Conservation (phyloP, 2,329 filamentous ascomycete genomes). For the Colletotrichum sp. region DNA sequence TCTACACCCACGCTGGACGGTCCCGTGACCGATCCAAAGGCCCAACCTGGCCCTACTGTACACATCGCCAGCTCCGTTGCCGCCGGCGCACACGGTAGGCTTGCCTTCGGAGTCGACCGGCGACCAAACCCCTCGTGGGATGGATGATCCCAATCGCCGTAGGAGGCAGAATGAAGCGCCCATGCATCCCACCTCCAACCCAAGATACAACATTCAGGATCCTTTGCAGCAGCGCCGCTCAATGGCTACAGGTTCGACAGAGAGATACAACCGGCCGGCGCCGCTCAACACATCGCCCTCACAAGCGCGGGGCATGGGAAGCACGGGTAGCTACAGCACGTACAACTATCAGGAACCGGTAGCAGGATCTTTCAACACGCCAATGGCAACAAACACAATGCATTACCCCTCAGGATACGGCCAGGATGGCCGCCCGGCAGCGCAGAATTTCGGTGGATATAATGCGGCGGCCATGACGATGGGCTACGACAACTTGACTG, state of each 20-base stretch:
- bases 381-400: slow-evolving; percentile 61
- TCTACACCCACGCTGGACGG: slow-evolving; percentile 16
- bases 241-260: slow-evolving; percentile 36
- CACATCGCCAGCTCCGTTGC: slow-evolving; percentile 67
- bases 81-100: slow-evolving; percentile 69
- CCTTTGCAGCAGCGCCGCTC: slow-evolving; percentile 49
- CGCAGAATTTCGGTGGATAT: slow-evolving; percentile 62
- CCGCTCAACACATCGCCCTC: slow-evolving; percentile 55
- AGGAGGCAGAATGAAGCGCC: slow-evolving; percentile 78
- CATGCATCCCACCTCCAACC: slow-evolving; percentile 64
- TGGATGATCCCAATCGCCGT: slow-evolving; percentile 79
- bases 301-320: slow-evolving; percentile 56
- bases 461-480: slow-evolving; percentile 65
- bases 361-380: slow-evolving; percentile 56
- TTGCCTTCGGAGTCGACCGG: slow-evolving; percentile 60
- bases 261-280: slow-evolving; percentile 53
- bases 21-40: slow-evolving; percentile 35
- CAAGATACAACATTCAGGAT: slow-evolving; percentile 57
- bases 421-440: slow-evolving; percentile 62
- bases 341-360: slow-evolving; percentile 62
- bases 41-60: slow-evolving; percentile 69
- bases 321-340: slow-evolving; percentile 56
- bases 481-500: slow-evolving; percentile 63
- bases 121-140: slow-evolving; percentile 63
- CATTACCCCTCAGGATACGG: slow-evolving; percentile 71